These are phyloP conservation scores for Podila horticola DNA, from an alignment of 192 early-diverging fungal genomes.

Conservation along the genomic window DNA sequence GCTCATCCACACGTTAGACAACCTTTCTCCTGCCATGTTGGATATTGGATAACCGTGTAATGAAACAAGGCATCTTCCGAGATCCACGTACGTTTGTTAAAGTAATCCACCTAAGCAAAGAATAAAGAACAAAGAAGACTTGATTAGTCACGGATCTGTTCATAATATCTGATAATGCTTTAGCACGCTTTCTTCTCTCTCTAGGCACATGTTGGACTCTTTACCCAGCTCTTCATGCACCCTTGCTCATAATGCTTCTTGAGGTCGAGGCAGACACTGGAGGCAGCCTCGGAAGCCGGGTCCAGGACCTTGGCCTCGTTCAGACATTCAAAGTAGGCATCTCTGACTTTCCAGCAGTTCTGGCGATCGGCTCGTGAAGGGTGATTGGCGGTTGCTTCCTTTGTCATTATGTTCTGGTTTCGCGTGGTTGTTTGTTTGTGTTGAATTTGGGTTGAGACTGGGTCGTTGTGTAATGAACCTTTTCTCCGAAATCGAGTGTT, in stretches of 20 bases:
- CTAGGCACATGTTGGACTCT: neutral
- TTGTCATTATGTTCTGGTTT: slow-evolving; percentile 20
- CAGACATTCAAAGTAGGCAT: slow-evolving; percentile 84
- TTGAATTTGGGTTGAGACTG: neutral
- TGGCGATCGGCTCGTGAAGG: slow-evolving; percentile 73
- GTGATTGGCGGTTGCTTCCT: slow-evolving; percentile 49
- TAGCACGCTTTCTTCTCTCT: no score
- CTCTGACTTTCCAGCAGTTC: slow-evolving; percentile 81
- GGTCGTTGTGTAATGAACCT: neutral
- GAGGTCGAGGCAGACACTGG: slow-evolving; percentile 56
- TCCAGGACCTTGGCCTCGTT: slow-evolving; percentile 69
- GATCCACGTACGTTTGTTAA: slow-evolving; percentile 56
- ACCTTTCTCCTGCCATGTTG: no score
- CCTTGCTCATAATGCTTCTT: slow-evolving; percentile 68
- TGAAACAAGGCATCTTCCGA: neutral
- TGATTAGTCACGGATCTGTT: neutral
- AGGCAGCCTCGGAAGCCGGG: slow-evolving; percentile 55
- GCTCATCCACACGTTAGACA: neutral
- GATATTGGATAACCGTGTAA: no score
- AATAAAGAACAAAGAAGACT: neutral
- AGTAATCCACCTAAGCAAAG: slow-evolving; percentile 61
- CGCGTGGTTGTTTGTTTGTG: no score
- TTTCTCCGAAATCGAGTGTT: no score
- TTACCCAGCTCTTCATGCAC: slow-evolving; percentile 81
- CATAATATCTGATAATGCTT: no score